Evolutionary conservation across 1,284 basidiomycete species (phyloP).

Genomic region (Rhodotorula sp.): DNA sequence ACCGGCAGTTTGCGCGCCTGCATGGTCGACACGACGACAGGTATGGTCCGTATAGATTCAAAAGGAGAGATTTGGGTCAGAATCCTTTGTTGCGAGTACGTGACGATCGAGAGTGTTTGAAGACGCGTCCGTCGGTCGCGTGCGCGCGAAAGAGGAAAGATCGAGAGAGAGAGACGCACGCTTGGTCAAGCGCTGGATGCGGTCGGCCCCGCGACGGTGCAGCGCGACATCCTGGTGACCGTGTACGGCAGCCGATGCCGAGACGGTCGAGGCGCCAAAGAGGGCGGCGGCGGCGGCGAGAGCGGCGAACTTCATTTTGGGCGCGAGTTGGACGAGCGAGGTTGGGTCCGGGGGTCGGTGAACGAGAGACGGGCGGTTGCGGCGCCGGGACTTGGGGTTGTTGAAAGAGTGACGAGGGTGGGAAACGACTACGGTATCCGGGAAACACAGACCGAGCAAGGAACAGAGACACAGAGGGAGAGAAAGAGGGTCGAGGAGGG

Average conservation of each 20-base stretch:
- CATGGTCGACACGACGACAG: neutral
- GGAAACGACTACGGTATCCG: no score
- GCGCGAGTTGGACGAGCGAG: neutral
- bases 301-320: slow-evolving; percentile 10
- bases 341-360: neutral
- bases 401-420: neutral
- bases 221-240: neutral
- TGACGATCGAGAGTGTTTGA: neutral
- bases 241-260: neutral
- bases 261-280: slow-evolving; percentile 13
- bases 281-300: slow-evolving; percentile 5
- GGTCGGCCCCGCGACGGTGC: slow-evolving; percentile 15
- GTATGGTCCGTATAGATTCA: neutral
- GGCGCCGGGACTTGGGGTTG: neutral
- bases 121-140: neutral
- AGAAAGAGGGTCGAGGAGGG: neutral
- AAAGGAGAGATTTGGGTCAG: neutral
- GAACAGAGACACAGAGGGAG: neutral
- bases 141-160: neutral
- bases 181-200: slow-evolving; percentile 13
- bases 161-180: slow-evolving; percentile 1
- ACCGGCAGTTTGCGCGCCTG: slow-evolving; percentile 1
- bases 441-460: neutral
- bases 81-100: no score
- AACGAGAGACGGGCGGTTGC: neutral